Evolutionary conservation across 768 basidiomycete species (phyloP), one percentile per base, ranked within the genome.

Genomic region (Lentinula edodes): DNA sequence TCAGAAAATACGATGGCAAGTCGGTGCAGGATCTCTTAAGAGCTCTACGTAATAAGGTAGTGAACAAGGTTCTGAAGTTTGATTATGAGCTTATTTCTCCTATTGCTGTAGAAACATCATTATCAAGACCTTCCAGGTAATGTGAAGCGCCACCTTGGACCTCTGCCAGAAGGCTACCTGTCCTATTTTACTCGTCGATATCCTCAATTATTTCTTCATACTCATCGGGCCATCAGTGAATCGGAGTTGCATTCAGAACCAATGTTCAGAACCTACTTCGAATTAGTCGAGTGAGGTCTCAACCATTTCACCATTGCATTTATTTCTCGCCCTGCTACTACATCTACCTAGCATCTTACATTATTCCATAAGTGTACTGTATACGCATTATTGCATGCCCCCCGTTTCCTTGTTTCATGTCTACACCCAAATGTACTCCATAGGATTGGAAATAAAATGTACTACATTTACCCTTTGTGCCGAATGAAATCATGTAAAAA

Each of bases 131-230:
- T 99, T 10, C 96, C 96, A 1, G 93, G 94, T 65, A 86, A 89
- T 66, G 92, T 93, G 58, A 95, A 92, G 69, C 85, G 89, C 45
- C 86, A 91, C 74, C 79, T 98, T 9, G 95, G 96, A 5, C 80
- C 90, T 12, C 89, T 98, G 81, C 97, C 97, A 0, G 88, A 90
- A 63, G 96, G 96, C 10, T 98, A 91, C 78, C 74, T 99, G 58
- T 76, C 81, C 1, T 99, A 98, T 73, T 99, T 98, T 71, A 98
- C 96, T 2, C 81, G 85, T 35, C 86, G 95, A n/a, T 98, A 90
- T 76, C 97, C 97, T 13, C 79, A 76, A 15, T 81, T 98, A 8
- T 93, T 99, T 81, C 77, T 98, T 53, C 95, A 98, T 71, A 95
- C 98, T 20, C 90, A 96, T 68, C 72, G 78, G n/a, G 92, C 95